Percentiles rank a stretch among this genome's conserved stretches.
phyloP scores from a whole-genome alignment of 345 rosid species.

The Syzygium grande region DNA sequence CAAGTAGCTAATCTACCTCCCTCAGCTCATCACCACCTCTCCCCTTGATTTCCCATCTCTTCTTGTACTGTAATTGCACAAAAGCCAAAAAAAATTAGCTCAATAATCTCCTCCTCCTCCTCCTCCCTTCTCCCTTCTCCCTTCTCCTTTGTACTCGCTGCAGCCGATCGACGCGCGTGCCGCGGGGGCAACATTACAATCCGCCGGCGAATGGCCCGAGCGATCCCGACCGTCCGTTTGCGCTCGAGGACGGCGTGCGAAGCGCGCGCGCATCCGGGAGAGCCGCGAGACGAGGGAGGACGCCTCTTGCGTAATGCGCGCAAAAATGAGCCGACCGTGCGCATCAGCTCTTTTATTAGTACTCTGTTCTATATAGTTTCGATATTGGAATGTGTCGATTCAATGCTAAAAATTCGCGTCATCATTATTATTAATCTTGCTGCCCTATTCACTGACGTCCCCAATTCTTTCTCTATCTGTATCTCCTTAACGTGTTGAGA shows the following conservation, averaged over 20 bases:
- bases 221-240: too few relatives aligned
- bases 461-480: not conserved
- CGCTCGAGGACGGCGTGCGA: too few relatives aligned
- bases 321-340: too few relatives aligned
- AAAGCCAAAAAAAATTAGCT: not conserved
- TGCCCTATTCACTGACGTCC: not conserved
- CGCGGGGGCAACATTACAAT: not conserved
- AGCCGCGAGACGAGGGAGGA: too few relatives aligned
- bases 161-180: not conserved
- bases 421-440: not conserved
- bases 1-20: not conserved
- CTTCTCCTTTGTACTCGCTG: not conserved
- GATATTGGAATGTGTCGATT: not conserved
- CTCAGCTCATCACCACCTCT: not conserved
- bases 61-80: not conserved
- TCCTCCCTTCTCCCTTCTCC: not conserved
- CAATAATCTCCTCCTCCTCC: not conserved
- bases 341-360: too few relatives aligned
- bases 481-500: not conserved
- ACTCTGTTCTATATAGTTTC: not conserved
- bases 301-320: too few relatives aligned
- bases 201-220: too few relatives aligned
- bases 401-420: not conserved
- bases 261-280: too few relatives aligned
- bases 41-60: not conserved